These are phyloP conservation scores for Geotrichum bryndzae DNA, from an alignment of 1,139 yeast species.

Conservation along the genomic window DNA sequence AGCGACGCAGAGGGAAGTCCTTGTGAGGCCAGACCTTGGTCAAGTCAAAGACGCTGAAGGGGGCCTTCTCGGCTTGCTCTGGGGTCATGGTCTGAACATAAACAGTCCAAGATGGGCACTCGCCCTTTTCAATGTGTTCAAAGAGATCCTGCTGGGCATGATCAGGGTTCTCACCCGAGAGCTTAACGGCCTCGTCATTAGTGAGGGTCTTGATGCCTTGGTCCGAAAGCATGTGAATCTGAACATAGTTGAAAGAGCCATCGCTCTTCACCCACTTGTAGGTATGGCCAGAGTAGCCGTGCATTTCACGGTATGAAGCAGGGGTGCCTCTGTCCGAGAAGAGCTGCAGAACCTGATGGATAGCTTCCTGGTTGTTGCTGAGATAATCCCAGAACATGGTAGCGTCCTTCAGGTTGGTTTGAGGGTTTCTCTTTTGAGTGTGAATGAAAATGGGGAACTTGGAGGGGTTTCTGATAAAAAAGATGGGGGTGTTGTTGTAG, in stretches of 20 bases:
- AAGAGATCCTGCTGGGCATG: conserved; percentile 53
- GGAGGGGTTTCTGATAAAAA: conserved; percentile 79
- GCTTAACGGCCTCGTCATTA: conserved; percentile 51
- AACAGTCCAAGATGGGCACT: conserved; percentile 58
- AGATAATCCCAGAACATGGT: conserved; percentile 66
- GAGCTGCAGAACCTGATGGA: conserved; percentile 58
- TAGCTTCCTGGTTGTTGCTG: conserved; percentile 54
- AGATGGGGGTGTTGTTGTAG: conserved; percentile 83
- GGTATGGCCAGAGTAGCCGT: conserved; percentile 74
- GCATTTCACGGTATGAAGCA: conserved; percentile 55
- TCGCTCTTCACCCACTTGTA: conserved; percentile 62
- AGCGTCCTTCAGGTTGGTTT: conserved; percentile 74
- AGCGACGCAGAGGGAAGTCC: conserved; percentile 68
- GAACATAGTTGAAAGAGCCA: conserved; percentile 61
- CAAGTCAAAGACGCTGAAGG: conserved; percentile 55
- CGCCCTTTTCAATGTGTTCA: conserved; percentile 52
- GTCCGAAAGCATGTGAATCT: conserved; percentile 57
- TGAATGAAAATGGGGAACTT: conserved; percentile 87
- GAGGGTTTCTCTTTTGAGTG: conserved; percentile 82
- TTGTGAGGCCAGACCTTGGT: conserved; percentile 79
- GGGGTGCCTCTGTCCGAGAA: conserved; percentile 75
- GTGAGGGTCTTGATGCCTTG: conserved; percentile 55
- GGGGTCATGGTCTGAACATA: conserved; percentile 70
- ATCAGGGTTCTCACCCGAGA: conserved; percentile 60
- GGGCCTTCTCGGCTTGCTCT: conserved; percentile 54